A percentile compares a stretch with the other conserved stretches of the same genome.
phyloP scores from a whole-genome alignment of 345 rosid species.

The Lepidium didymum region DNA sequence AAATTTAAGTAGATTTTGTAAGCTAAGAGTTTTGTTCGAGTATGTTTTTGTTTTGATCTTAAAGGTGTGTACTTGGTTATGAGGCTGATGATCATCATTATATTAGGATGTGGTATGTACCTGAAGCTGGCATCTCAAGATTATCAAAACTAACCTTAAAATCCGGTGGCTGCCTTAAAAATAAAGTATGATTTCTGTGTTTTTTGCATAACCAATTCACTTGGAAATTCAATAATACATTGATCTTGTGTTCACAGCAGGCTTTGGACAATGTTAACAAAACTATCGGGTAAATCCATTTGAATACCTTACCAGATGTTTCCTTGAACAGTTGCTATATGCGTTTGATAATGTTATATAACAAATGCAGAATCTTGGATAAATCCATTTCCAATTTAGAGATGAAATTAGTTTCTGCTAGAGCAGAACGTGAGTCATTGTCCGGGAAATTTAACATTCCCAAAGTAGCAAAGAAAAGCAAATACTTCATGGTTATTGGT shows the following conservation, averaged over 20 bases:
- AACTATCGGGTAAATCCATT: constrained; percentile 24
- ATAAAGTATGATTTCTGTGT: not conserved
- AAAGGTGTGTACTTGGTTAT: not conserved
- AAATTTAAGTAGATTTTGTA: not conserved
- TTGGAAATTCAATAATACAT: not conserved
- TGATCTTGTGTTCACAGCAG: constrained; percentile 18
- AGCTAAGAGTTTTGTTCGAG: constrained; percentile 3
- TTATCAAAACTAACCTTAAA: constrained; percentile 15
- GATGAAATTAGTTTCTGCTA: constrained; percentile 41
- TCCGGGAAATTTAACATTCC: constrained; percentile 14
- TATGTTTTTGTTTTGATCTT: not conserved
- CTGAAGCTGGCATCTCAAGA: constrained; percentile 13
- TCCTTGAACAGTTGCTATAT: not conserved
- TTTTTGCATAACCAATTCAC: not conserved
- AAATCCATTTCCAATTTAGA: constrained; percentile 37
- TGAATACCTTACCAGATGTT: constrained; percentile 28
- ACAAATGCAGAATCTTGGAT: constrained; percentile 40
- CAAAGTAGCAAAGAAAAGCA: constrained; percentile 22
- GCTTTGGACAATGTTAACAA: constrained; percentile 29
- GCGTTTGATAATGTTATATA: not conserved
- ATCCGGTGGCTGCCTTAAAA: not conserved
- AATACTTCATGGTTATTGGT: constrained; percentile 80
- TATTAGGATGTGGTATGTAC: constrained; percentile 20
- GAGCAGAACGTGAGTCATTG: constrained; percentile 33
- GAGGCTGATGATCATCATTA: not conserved